Evolutionary conservation across 768 basidiomycete species (phyloP).

Genomic region (Naematelia encephala): DNA sequence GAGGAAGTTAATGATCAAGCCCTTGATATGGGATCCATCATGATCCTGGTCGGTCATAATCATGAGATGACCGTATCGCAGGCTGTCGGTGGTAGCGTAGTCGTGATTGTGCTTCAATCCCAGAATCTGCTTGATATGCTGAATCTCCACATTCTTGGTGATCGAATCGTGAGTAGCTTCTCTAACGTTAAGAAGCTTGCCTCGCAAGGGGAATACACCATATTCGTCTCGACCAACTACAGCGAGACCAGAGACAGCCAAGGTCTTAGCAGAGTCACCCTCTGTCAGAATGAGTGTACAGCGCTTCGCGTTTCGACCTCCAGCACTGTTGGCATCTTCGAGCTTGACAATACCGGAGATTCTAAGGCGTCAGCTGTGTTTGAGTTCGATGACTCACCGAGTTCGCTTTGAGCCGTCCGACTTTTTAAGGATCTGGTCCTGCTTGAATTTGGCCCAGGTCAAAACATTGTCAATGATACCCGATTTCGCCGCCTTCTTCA

Average conservation of each 20-base stretch:
- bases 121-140: constrained; percentile 96
- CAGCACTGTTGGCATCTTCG: constrained; percentile 95
- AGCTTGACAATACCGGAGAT: constrained; percentile 88
- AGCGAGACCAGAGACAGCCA: constrained; percentile 88
- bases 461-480: constrained; percentile 86
- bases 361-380: constrained; percentile 53
- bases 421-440: constrained; percentile 92
- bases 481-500: constrained; percentile 92
- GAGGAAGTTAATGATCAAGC: constrained; percentile 95
- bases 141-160: constrained; percentile 96
- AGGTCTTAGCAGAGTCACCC: constrained; percentile 97
- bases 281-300: constrained; percentile 97
- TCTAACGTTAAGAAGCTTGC: constrained; percentile 93
- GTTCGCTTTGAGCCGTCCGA: constrained; percentile 88
- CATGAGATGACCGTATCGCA: constrained; percentile 94
- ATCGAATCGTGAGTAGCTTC: constrained; percentile 95
- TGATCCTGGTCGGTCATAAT: constrained; percentile 99
- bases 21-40: constrained; percentile 99
- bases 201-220: constrained; percentile 95
- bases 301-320: constrained; percentile 69
- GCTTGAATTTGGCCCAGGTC: constrained; percentile 95
- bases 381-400: constrained; percentile 57
- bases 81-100: constrained; percentile 63
- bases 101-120: constrained; percentile 91
- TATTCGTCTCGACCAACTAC: constrained; percentile 96